A percentile compares a stretch with the other conserved stretches of the same genome.
Conservation (phyloP, 208 protist genomes). For the Crithidia fasciculata region DNA sequence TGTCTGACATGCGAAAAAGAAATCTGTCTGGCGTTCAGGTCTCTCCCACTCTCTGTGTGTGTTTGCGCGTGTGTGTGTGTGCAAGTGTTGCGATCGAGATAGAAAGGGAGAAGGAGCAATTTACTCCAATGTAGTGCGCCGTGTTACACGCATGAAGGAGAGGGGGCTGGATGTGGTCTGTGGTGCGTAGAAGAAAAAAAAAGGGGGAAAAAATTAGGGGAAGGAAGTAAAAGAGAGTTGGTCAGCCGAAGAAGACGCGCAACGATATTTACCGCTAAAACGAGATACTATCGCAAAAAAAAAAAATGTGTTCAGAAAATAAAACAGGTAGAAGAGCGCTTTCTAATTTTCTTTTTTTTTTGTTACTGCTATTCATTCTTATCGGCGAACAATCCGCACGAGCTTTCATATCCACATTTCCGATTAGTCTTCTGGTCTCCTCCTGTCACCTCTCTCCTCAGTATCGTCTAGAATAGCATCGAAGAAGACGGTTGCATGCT, state of each 20-base stretch:
- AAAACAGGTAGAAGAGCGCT: not conserved
- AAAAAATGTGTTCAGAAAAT: not conserved
- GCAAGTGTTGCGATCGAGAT: not conserved
- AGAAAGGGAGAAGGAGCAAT: too few species aligned
- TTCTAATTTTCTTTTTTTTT: not conserved
- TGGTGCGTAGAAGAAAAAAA: not conserved
- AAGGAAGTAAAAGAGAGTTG: not conserved
- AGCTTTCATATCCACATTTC: too few species aligned
- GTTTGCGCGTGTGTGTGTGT: slow-evolving; percentile 8
- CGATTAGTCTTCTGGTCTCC: too few species aligned
- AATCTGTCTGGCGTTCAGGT: too few species aligned
- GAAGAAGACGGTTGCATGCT: too few species aligned
- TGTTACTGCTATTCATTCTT: too few species aligned
- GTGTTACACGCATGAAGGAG: slow-evolving; percentile 1
- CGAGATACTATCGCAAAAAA: not conserved
- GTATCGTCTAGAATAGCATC: too few species aligned
- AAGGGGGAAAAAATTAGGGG: slow-evolving; percentile 4
- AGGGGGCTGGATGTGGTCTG: not conserved
- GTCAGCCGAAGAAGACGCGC: too few species aligned
- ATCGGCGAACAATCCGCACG: too few species aligned
- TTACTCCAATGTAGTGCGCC: too few species aligned
- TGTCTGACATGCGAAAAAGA: slow-evolving; percentile 11
- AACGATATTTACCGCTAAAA: too few species aligned
- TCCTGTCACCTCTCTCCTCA: too few species aligned
- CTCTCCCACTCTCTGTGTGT: not conserved